These are phyloP conservation scores for Aspergillus affinis DNA, from an alignment of 495 filamentous ascomycete species.

Conservation along the genomic window DNA sequence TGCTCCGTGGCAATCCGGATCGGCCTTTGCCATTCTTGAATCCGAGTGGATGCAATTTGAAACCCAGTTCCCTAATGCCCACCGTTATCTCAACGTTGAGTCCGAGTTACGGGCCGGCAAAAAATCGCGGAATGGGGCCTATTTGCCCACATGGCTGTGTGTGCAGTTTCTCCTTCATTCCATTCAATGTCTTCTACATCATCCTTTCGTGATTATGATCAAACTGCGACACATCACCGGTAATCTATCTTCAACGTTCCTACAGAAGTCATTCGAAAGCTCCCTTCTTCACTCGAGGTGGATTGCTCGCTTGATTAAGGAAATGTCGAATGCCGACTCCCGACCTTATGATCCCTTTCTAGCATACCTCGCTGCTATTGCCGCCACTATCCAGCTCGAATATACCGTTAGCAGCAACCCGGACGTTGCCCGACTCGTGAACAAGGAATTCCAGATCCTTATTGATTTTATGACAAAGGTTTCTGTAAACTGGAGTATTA, in stretches of 20 bases:
- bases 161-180: slow-evolving; percentile 34
- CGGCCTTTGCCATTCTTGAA: slow-evolving; percentile 26
- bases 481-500: slow-evolving; percentile 25
- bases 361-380: slow-evolving; percentile 31
- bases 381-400: slow-evolving; percentile 31
- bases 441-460: slow-evolving; percentile 27
- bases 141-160: slow-evolving; percentile 29
- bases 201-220: slow-evolving; percentile 32
- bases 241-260: slow-evolving; percentile 29
- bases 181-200: slow-evolving; percentile 29
- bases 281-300: slow-evolving; percentile 32
- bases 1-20: slow-evolving; percentile 31
- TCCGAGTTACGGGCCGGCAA: slow-evolving; percentile 27
- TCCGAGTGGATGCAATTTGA: slow-evolving; percentile 36
- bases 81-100: slow-evolving; percentile 32
- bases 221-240: slow-evolving; percentile 29
- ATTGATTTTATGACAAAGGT: slow-evolving; percentile 26
- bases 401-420: slow-evolving; percentile 29
- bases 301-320: slow-evolving; percentile 30
- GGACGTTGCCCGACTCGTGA: slow-evolving; percentile 25
- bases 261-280: slow-evolving; percentile 34
- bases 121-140: slow-evolving; percentile 22
- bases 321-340: slow-evolving; percentile 27
- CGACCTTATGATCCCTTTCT: slow-evolving; percentile 27
- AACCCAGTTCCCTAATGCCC: slow-evolving; percentile 28